phyloP scores from a whole-genome alignment of 768 basidiomycete genomes.

The Hydnomerulius pinastri region DNA sequence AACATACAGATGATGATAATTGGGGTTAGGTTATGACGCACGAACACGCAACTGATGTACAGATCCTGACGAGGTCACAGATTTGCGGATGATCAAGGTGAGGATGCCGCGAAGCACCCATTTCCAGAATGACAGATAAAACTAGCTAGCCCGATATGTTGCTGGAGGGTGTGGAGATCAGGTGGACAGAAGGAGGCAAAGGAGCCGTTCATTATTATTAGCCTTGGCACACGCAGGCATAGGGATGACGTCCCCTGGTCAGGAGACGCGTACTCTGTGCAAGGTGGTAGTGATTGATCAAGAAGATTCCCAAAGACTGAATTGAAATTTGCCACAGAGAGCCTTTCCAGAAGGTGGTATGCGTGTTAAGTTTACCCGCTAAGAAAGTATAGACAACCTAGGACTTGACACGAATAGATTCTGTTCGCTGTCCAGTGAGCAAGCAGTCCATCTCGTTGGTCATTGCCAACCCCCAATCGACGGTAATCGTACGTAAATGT shows the following conservation, averaged over 20 bases:
- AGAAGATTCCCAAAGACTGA: not conserved
- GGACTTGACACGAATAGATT: not conserved
- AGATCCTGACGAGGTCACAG: not conserved
- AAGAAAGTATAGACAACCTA: not conserved
- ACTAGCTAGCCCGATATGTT: constrained; percentile 3
- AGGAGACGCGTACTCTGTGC: not conserved
- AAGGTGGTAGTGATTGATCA: not conserved
- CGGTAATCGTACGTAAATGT: not conserved
- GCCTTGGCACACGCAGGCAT: not conserved
- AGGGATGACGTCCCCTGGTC: constrained; percentile 2
- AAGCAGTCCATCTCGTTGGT: not conserved
- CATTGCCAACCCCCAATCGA: not conserved
- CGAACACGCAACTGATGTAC: not conserved
- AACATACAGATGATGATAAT: not conserved
- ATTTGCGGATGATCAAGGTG: not conserved
- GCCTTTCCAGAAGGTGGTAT: not conserved
- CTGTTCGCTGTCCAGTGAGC: not conserved
- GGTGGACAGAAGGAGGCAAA: not conserved
- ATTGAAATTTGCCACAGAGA: not conserved
- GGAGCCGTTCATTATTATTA: constrained; percentile 1
- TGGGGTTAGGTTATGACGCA: not conserved
- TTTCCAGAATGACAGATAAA: constrained; percentile 1
- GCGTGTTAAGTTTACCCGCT: constrained; percentile 3
- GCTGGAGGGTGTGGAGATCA: not conserved
- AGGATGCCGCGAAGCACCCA: not conserved